A percentile compares a stretch with the other conserved stretches of the same genome.
Conservation (phyloP, 2,329 filamentous ascomycete species). For the Cadophora luteo-olivacea region DNA sequence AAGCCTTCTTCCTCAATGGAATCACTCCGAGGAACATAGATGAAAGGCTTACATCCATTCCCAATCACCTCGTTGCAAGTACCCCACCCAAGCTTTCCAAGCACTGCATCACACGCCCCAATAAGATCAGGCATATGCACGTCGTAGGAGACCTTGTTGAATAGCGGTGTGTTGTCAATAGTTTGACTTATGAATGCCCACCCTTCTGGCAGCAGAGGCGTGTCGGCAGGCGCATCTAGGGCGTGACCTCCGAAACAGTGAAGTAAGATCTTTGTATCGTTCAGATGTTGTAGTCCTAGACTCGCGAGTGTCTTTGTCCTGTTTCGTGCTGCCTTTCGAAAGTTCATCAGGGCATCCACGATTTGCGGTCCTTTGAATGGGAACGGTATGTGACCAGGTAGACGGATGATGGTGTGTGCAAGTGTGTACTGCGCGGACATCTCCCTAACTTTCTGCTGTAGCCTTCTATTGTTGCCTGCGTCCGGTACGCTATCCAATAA, state of each 20-base stretch:
- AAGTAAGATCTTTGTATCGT: constrained; percentile 19
- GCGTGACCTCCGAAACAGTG: constrained; percentile 1
- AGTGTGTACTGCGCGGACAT: constrained; percentile 24
- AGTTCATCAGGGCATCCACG: constrained; percentile 23
- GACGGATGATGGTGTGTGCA: constrained; percentile 28
- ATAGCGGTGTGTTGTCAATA: constrained; percentile 29
- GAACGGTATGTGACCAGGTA: constrained; percentile 31
- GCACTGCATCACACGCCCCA: constrained; percentile 31
- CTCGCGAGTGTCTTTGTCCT: constrained; percentile 9
- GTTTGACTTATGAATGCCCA: constrained; percentile 33
- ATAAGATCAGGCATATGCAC: constrained; percentile 33
- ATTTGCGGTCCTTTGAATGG: constrained; percentile 25
- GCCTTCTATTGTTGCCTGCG: background rate
- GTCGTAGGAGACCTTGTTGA: constrained; percentile 27
- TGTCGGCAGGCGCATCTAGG: constrained; percentile 1
- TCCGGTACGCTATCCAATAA: background rate
- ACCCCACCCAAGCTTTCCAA: constrained; percentile 32
- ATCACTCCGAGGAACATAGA: constrained; percentile 29
- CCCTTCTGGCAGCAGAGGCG: constrained; percentile 29
- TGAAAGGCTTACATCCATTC: constrained; percentile 25
- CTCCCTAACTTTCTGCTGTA: constrained; percentile 28
- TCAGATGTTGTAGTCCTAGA: constrained; percentile 21
- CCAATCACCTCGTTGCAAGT: constrained; percentile 33
- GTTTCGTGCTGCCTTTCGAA: constrained; percentile 22
- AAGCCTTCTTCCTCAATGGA: constrained; percentile 32